Evolutionary conservation across 2,329 filamentous ascomycete species (phyloP).

Genomic region (Amesomyces nigricolor): DNA sequence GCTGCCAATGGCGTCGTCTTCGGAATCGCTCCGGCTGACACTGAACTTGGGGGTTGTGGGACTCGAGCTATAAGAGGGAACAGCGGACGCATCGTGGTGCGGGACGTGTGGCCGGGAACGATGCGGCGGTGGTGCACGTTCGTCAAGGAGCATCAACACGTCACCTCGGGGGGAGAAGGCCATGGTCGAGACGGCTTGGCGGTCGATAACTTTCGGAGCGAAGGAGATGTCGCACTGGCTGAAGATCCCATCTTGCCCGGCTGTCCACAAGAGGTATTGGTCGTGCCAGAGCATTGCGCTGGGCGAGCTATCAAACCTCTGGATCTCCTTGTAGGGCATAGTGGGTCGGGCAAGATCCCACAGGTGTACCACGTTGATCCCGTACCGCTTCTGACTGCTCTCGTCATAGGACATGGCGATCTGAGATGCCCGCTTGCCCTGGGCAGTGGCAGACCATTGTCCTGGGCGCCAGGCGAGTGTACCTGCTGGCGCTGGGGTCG

Average conservation of each 20-base stretch:
- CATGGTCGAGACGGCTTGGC: conserved; percentile 55
- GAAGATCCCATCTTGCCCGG: conserved; percentile 56
- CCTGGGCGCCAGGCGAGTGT: conserved; percentile 58
- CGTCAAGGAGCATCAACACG: conserved; percentile 56
- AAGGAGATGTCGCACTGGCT: conserved; percentile 61
- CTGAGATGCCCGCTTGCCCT: conserved; percentile 55
- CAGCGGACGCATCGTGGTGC: conserved; percentile 29
- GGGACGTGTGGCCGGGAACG: conserved; percentile 39
- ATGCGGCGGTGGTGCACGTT: conserved; percentile 43
- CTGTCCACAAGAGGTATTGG: conserved; percentile 61
- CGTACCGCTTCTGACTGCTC: conserved; percentile 46
- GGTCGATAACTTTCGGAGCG: conserved; percentile 57
- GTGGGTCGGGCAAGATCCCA: conserved; percentile 65
- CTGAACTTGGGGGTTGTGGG: conserved; percentile 47
- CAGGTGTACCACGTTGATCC: conserved; percentile 55
- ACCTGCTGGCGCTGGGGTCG: conserved; percentile 54
- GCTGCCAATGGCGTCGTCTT: conserved; percentile 57
- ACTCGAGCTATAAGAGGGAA: conserved; percentile 44
- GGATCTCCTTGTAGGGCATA: conserved; percentile 61
- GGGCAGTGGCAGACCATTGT: conserved; percentile 59
- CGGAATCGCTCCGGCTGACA: conserved; percentile 57
- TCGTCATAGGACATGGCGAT: conserved; percentile 59
- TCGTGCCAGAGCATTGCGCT: conserved; percentile 58
- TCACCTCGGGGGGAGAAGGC: conserved; percentile 56
- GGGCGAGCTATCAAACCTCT: conserved; percentile 54